Evolutionary conservation across 768 basidiomycete genomes (phyloP).

Genomic region (Podaxis carcinomalis): DNA sequence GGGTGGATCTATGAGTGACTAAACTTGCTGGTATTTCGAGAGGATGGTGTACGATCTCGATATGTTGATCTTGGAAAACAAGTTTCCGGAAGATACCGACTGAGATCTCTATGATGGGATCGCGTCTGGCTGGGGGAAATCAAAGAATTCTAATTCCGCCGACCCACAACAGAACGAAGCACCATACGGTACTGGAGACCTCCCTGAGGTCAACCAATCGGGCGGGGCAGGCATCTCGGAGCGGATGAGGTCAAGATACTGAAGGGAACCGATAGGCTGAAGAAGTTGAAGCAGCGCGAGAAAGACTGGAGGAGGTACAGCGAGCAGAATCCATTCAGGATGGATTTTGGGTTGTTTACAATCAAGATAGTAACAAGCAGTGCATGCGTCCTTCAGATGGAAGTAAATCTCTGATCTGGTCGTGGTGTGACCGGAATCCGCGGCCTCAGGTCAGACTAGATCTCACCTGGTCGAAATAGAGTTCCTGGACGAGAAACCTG

Average conservation of each 20-base stretch:
- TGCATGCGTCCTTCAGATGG: background rate
- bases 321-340: slow-evolving; percentile 14
- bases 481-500: slow-evolving; percentile 18
- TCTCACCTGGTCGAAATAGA: slow-evolving; percentile 22
- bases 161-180: slow-evolving; percentile 33
- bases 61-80: slow-evolving; percentile 5
- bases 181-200: slow-evolving; percentile 33
- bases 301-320: slow-evolving; percentile 23
- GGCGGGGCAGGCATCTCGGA: slow-evolving; percentile 40
- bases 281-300: slow-evolving; percentile 25
- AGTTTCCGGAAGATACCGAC: slow-evolving; percentile 9
- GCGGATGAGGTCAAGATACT: slow-evolving; percentile 37
- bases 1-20: slow-evolving; percentile 2
- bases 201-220: slow-evolving; percentile 38
- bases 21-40: slow-evolving; percentile 2
- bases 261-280: slow-evolving; percentile 36
- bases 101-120: slow-evolving; percentile 12
- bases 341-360: slow-evolving; percentile 9
- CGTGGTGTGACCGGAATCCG: slow-evolving; percentile 23
- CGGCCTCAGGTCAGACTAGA: slow-evolving; percentile 19
- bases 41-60: slow-evolving; percentile 1
- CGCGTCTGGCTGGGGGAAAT: slow-evolving; percentile 17
- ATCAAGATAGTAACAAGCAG: slow-evolving; percentile 8
- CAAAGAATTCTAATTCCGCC: slow-evolving; percentile 41
- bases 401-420: slow-evolving; percentile 27